phyloP scores from a whole-genome alignment of 75 land plant species.

The Selaginella moellendorffii region DNA sequence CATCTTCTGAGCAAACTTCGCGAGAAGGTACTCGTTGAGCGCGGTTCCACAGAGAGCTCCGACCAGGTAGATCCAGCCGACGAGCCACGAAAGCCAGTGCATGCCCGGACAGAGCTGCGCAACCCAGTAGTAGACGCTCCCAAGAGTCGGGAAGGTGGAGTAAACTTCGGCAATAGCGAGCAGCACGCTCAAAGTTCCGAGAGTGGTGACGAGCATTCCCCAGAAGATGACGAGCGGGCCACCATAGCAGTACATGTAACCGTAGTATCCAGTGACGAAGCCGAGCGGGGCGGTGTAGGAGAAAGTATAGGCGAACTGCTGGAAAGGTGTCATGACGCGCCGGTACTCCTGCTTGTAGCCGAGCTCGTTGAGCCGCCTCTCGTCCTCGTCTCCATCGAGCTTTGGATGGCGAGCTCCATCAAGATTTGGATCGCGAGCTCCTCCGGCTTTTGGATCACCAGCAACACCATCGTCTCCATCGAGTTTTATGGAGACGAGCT shows the following conservation, averaged over 20 bases:
- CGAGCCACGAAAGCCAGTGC: slow-evolving; percentile 11
- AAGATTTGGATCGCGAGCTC: no score
- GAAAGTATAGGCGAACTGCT: slow-evolving; percentile 10
- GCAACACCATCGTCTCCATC: no score
- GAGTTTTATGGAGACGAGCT: no score
- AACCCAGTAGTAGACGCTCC: slow-evolving; percentile 12
- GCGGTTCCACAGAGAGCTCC: slow-evolving; percentile 11
- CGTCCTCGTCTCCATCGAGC: no score
- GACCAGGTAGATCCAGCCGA: slow-evolving; percentile 6
- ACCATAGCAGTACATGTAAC: slow-evolving; percentile 9
- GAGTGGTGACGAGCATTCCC: slow-evolving; percentile 4
- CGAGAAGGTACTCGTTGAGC: slow-evolving; percentile 7
- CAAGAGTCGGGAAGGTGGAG: slow-evolving; percentile 5
- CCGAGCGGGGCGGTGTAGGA: slow-evolving; percentile 10
- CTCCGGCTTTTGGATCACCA: no score
- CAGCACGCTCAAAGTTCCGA: slow-evolving; percentile 1
- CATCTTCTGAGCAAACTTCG: neutral
- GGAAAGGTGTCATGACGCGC: no score
- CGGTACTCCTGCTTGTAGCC: no score
- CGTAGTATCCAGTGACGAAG: slow-evolving; percentile 10
- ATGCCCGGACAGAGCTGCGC: slow-evolving; percentile 6
- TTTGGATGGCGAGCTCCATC: no score
- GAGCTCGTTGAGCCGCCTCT: no score
- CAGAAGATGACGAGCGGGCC: slow-evolving; percentile 4
- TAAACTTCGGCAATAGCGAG: slow-evolving; percentile 1